These are phyloP conservation scores for Canna indica DNA, from an alignment of 176 grass and related monocot species.

Conservation along the genomic window DNA sequence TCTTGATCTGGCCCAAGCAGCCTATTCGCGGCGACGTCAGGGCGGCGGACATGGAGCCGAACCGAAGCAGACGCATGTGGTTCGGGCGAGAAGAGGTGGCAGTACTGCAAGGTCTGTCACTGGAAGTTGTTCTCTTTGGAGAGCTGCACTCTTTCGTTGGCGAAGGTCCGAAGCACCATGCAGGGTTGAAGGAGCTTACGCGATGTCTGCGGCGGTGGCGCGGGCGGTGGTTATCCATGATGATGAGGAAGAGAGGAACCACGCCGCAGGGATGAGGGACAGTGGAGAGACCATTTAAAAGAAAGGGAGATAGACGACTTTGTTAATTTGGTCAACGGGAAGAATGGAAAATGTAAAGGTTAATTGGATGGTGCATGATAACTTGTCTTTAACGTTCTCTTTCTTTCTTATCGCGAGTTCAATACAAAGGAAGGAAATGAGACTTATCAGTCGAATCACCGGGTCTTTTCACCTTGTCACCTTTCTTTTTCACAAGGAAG, in stretches of 20 bases:
- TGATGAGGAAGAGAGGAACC: background rate
- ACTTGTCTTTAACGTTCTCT: background rate
- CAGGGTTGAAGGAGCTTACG: background rate
- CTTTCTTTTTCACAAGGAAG: too few species aligned
- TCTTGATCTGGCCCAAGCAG: slow-evolving; percentile 2
- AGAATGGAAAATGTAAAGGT: background rate
- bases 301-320: background rate
- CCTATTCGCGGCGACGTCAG: background rate
- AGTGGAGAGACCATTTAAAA: background rate
- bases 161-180: slow-evolving; percentile 3
- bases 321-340: background rate
- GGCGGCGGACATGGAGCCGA: background rate
- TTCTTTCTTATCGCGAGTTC: too few species aligned
- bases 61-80: background rate
- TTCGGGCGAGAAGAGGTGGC: background rate
- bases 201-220: background rate
- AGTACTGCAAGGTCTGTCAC: background rate
- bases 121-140: background rate
- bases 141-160: background rate
- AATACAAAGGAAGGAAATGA: too few species aligned
- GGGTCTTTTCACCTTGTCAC: too few species aligned
- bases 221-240: background rate
- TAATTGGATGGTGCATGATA: too few species aligned
- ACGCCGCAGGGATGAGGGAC: background rate
- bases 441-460: too few species aligned